These are phyloP conservation scores for Ilyonectria mors-panacis DNA, from an alignment of 2,329 filamentous ascomycete species.

Conservation along the genomic window DNA sequence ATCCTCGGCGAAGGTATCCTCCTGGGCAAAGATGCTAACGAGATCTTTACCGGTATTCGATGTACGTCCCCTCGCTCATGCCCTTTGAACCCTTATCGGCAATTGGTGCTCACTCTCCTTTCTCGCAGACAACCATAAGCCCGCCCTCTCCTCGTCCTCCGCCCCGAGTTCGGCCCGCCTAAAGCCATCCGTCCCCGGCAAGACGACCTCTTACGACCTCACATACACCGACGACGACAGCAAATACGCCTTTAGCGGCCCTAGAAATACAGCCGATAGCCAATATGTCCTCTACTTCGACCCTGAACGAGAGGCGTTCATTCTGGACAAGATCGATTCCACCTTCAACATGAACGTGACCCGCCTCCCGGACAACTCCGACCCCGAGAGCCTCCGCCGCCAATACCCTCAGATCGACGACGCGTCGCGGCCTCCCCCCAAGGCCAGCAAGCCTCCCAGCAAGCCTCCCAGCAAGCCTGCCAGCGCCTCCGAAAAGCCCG, in stretches of 20 bases:
- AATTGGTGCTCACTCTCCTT: conserved; percentile 14
- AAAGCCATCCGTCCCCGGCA: conserved; percentile 64
- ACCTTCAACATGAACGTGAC: conserved; percentile 90
- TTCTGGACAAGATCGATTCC: conserved; percentile 86
- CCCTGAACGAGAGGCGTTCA: conserved; percentile 79
- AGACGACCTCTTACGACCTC: conserved; percentile 70
- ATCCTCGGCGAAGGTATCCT: conserved; percentile 74
- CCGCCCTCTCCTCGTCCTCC: conserved; percentile 64
- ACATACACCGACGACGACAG: conserved; percentile 68
- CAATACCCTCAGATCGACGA: conserved; percentile 76
- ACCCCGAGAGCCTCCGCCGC: conserved; percentile 74
- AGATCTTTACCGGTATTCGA: conserved; percentile 72
- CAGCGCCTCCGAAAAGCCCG: conserved; percentile 26
- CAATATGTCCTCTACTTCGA: conserved; percentile 84
- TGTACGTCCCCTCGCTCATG: conserved; percentile 63
- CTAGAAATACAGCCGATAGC: conserved; percentile 67
- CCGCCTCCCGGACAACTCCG: conserved; percentile 75
- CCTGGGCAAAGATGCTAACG: conserved; percentile 66
- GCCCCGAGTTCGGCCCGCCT: conserved; percentile 65
- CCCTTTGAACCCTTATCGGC: neutral
- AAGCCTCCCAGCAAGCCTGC: conserved; percentile 21
- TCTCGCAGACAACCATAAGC: conserved; percentile 73
- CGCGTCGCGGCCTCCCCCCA: conserved; percentile 34
- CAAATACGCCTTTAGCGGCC: conserved; percentile 74
- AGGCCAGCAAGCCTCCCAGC: conserved; percentile 38